phyloP scores from a whole-genome alignment of 768 basidiomycete species.

The Kwoniella shandongensis region DNA sequence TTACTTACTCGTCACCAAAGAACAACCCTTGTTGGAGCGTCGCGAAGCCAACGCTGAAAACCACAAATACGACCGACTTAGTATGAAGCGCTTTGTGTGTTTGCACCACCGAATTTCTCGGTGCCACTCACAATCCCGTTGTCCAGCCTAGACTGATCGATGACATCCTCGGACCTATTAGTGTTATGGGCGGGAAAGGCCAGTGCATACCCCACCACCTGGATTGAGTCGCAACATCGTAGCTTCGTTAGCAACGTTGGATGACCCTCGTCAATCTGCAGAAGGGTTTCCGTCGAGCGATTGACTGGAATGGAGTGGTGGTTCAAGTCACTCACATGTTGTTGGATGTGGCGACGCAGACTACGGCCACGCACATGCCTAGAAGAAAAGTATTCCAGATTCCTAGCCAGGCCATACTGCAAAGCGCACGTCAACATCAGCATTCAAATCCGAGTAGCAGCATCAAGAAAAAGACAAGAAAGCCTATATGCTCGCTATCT shows the following conservation, averaged over 20 bases:
- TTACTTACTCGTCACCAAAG: constrained; percentile 19
- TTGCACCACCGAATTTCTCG: too few species aligned
- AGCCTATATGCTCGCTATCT: background rate
- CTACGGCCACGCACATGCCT: constrained; percentile 32
- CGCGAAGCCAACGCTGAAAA: constrained; percentile 16
- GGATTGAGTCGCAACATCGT: too few species aligned
- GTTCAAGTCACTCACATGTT: constrained; percentile 39
- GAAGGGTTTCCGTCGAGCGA: too few species aligned
- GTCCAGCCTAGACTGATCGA: constrained; percentile 41
- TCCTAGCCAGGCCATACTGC: constrained; percentile 28
- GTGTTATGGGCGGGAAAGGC: constrained; percentile 29
- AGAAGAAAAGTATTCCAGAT: constrained; percentile 36
- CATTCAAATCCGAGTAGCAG: too few species aligned
- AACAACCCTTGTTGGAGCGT: constrained; percentile 30
- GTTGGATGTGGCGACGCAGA: constrained; percentile 32
- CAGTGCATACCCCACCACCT: constrained; percentile 42
- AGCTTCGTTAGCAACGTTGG: background rate
- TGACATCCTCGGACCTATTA: constrained; percentile 38
- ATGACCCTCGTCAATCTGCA: too few species aligned
- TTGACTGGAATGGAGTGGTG: too few species aligned
- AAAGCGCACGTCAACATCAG: too few species aligned
- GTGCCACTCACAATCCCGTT: constrained; percentile 37
- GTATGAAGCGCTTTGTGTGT: too few species aligned
- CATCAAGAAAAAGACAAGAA: background rate
- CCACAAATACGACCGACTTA: background rate